Percentiles rank a stretch among this genome's conserved stretches.
Evolutionary conservation across 176 grass and related monocot genomes (phyloP).

Genomic region (Aegilops tauschii): DNA sequence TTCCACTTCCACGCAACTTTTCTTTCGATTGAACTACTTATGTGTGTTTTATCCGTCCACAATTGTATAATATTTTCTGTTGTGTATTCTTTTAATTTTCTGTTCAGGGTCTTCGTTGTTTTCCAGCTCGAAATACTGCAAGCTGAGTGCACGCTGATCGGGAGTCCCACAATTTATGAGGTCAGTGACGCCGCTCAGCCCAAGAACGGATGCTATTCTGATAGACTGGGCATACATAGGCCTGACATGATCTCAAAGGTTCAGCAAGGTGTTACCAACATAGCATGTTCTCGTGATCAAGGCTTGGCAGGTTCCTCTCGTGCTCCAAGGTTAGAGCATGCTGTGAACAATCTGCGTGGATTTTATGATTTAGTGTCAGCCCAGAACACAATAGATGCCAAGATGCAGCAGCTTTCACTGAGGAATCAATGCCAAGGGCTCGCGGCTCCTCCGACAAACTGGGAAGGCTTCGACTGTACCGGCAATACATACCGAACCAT

Average conservation of each 20-base stretch:
- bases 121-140: constrained; percentile 56
- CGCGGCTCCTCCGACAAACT: constrained; percentile 12
- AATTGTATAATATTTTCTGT: not conserved
- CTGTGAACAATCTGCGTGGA: constrained; percentile 29
- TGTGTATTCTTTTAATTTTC: not conserved
- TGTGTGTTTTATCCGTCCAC: not conserved
- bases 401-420: constrained; percentile 34
- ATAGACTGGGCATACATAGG: constrained; percentile 16
- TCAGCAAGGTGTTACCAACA: constrained; percentile 30
- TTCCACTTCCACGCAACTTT: not conserved
- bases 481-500: constrained; percentile 49
- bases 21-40: not conserved
- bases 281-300: constrained; percentile 34
- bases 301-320: not conserved
- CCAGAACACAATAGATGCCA: constrained; percentile 16
- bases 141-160: constrained; percentile 38
- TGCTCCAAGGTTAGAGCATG: constrained; percentile 12
- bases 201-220: constrained; percentile 18
- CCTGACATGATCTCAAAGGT: constrained; percentile 23
- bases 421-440: constrained; percentile 52
- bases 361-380: not conserved
- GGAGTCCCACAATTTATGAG: constrained; percentile 46
- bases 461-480: constrained; percentile 28
- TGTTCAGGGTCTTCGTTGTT: constrained; percentile 70
- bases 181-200: constrained; percentile 31